Evolutionary conservation across 2,329 filamentous ascomycete genomes (phyloP).

Genomic region (Arthrobotrys entomopaga): DNA sequence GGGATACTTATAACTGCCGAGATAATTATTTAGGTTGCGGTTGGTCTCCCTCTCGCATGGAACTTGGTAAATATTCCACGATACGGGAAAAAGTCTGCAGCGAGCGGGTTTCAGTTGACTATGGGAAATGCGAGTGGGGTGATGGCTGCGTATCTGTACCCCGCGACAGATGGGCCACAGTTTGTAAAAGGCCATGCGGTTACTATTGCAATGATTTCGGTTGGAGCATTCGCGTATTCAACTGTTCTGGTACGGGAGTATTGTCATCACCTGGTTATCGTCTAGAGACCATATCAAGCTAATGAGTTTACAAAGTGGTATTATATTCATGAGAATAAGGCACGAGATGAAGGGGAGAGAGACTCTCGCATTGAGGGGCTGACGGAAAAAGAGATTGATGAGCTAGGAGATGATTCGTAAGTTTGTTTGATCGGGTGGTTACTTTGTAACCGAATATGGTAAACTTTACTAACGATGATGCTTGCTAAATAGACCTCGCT

Average conservation of each 20-base stretch:
- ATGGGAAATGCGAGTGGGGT: slow-evolving; percentile 77
- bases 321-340: slow-evolving; percentile 60
- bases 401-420: slow-evolving; percentile 63
- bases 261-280: background rate
- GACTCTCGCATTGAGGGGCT: slow-evolving; percentile 63
- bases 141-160: slow-evolving; percentile 74
- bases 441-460: too few relatives aligned
- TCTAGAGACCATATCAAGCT: background rate
- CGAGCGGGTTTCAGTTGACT: slow-evolving; percentile 76
- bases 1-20: too few relatives aligned
- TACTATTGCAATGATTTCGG: slow-evolving; percentile 69
- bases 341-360: slow-evolving; percentile 61
- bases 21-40: slow-evolving; percentile 62
- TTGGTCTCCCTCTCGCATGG: slow-evolving; percentile 70
- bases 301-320: slow-evolving; percentile 37
- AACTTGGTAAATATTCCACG: slow-evolving; percentile 75
- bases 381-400: slow-evolving; percentile 63
- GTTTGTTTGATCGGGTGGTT: slow-evolving; percentile 16
- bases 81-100: slow-evolving; percentile 79
- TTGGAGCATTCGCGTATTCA: slow-evolving; percentile 67
- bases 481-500: slow-evolving; percentile 25
- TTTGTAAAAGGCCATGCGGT: slow-evolving; percentile 72
- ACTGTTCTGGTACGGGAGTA: slow-evolving; percentile 66
- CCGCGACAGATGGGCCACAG: slow-evolving; percentile 67
- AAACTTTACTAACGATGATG: too few relatives aligned